Evolutionary conservation across 2,329 filamentous ascomycete species (phyloP), one percentile per base, ranked within the genome.

Genomic region (Epichloe baconii): DNA sequence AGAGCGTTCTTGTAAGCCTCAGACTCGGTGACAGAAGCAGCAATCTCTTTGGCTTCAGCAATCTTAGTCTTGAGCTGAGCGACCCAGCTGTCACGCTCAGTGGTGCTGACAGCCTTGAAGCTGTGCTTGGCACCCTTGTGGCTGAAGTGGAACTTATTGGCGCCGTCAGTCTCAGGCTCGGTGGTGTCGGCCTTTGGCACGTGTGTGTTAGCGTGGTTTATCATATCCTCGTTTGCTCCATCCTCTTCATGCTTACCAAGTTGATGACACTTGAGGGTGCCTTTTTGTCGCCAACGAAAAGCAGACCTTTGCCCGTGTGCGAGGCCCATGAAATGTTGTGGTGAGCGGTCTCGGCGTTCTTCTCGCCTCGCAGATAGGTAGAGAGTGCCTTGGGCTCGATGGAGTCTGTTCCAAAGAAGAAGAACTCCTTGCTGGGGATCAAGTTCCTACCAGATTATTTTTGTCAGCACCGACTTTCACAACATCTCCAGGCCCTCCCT

Each of bases 51-150:
- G 63, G 88, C 90, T 73, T 95, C 88, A 48, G 82, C 78, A 49
- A 86, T 79, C 76, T 90, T 88, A 63, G 79, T 72, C 79, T 93
- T 89, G 60, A 95, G 69, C 64, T 90, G 85, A 56, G 82, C 73
- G 62, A 95, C 80, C 93, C 93, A 97, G 78, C 86, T 88, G 70
- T 95, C 88, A 66, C 91, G 89, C 73, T 96, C 89, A 53, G 80
- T 74, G 47, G 79, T 62, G 62, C 65, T 83, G 62, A 74, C 64
- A 52, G 91, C 88, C 80, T 96, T 91, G 78, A 98, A 95, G 54
- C 79, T 79, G 79, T 96, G 89, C 82, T 95, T 95, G 73, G 94
- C 85, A 60, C 85, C 86, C 71, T 85, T 83, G 65, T 86, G 72
- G 66, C 84, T 87, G 76, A 97, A 86, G 64, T 82, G 75, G 76